Base-by-base conservation (phyloP, 495 filamentous ascomycete genomes). In the Daldinia grandis region DNA sequence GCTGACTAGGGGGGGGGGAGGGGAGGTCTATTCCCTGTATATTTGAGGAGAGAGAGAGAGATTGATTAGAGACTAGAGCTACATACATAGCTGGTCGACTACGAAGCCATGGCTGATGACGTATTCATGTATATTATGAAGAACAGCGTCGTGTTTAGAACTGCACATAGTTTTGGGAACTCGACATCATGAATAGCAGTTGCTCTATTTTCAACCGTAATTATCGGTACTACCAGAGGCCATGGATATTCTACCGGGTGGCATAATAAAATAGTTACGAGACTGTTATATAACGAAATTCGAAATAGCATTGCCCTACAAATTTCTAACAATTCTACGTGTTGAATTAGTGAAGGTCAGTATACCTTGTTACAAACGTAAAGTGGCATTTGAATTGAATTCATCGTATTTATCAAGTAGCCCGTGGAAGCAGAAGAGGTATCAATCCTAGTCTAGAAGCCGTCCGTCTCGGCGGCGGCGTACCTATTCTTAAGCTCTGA, bases 391-490 rank as follows among this genome's bases (percentile, higher is more conserved):
- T 65, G 38, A 5, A n/a, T 28, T 40, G 21, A 69, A 64, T 50
- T 63, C 47, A 64, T 53, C 24, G 50, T 30, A 50, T 42, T 58
- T 56, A 44, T 49, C 27, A 21, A 58, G 55, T 58, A 62, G 50
- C 50, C 60, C 50, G 49, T 38, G 31, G 66, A 65, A 73, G 65
- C 65, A 73, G 53, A 61, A 58, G 64, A 72, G 70, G 70, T 73
- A 73, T 68, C 70, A 73, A 62, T 65, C 70, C 70, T 62, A 73
- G 65, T 73, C 70, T 73, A 72, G 64, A 68, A 57, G 28, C 42
- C 64, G 60, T 51, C 50, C 64, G 64, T 59, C 60, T 68, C 35
- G 50, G 33, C 40, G 33, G 40, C 57, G 42, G 24, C 33, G 42
- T 47, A 42, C 70, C 61, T 53, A 65, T 60, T 58, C 49, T 37